Evolutionary conservation across 805 yeast genomes (phyloP).

Genomic region (Jamesozyma jinghongensis): DNA sequence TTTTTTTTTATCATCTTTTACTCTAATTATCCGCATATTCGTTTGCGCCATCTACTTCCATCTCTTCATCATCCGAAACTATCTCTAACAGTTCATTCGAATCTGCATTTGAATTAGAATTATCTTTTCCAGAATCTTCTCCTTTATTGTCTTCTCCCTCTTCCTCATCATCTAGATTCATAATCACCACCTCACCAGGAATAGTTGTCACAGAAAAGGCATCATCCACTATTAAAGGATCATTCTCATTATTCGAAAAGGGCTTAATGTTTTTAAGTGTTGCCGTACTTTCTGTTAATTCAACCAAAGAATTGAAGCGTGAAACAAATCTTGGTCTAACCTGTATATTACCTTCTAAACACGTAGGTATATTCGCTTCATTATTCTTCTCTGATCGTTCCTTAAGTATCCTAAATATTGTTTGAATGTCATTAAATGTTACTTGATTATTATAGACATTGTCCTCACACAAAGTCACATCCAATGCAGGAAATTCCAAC

Average conservation of each 20-base stretch:
- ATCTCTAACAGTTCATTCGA: background rate
- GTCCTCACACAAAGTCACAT: conserved; percentile 27
- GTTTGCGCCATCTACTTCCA: background rate
- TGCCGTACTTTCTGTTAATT: conserved; percentile 27
- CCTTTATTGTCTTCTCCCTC: conserved; percentile 1
- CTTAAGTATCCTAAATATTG: conserved; percentile 24
- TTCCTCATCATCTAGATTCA: conserved; percentile 21
- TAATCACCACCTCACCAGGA: conserved; percentile 8
- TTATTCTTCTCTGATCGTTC: conserved; percentile 18
- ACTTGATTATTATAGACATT: conserved; percentile 27
- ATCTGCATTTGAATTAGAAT: background rate
- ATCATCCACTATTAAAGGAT: conserved; percentile 29
- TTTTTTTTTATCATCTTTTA: too few species aligned
- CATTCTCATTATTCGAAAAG: conserved; percentile 25
- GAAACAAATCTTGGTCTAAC: conserved; percentile 27
- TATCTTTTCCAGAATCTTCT: background rate
- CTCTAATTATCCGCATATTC: too few species aligned
- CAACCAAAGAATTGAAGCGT: conserved; percentile 29
- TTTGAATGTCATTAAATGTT: conserved; percentile 24
- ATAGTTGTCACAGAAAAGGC: background rate
- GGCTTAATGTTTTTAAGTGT: conserved; percentile 24
- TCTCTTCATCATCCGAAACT: background rate
- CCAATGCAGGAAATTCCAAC: conserved; percentile 22
- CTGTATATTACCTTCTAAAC: conserved; percentile 12
- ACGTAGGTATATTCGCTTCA: conserved; percentile 17